Evolutionary conservation across 768 basidiomycete species (phyloP), one percentile per base, ranked within the genome.

Genomic region (Suillus subluteus): DNA sequence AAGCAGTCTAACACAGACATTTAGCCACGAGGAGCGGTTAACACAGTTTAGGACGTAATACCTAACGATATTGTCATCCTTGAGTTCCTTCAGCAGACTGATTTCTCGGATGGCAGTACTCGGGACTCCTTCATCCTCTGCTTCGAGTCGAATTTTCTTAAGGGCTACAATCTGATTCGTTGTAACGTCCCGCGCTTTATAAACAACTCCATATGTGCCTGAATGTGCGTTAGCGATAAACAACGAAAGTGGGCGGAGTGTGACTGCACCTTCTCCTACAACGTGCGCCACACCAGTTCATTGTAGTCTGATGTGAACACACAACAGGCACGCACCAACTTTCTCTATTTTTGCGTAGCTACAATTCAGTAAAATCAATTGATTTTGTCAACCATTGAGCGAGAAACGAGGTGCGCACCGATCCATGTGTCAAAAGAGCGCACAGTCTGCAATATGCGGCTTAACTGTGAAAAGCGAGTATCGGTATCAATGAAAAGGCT

Each of bases 161-260:
- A 99, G 83, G 30, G 98, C 98, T 62, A 99, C 98, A 71, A 98
- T 89, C 71, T 88, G 80, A 76, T 91, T 91, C 11, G 86, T 91
- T 56, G 80, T 84, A 68, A 88, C 80, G 76, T 99, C 96, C 70
- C 89, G 87, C 48, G 97, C 97, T 79, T 98, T 98, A 86, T 99
- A 99, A 26, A 99, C 97, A 62, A 99, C 97, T 65, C 97, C 97
- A 71, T 99, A 99, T 32, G 97, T 98, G 71, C 97, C 97, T 99
- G 75, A 62, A 50, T 65, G 67, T 35, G 62, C 62, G 65, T 63
- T 6, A 63, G 58, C 58, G 23, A 52, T 44, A 58, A 35, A 62
- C 59, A 68, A 41, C 37, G 43, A 66, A n/a, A 70, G 50, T 55
- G 41, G 23, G 41, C 16, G 48, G 54, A 67, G 43, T 37, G 40